These are phyloP conservation scores for Raphanus hybrid DNA, from an alignment of 441 rosid genomes.

Conservation along the genomic window DNA sequence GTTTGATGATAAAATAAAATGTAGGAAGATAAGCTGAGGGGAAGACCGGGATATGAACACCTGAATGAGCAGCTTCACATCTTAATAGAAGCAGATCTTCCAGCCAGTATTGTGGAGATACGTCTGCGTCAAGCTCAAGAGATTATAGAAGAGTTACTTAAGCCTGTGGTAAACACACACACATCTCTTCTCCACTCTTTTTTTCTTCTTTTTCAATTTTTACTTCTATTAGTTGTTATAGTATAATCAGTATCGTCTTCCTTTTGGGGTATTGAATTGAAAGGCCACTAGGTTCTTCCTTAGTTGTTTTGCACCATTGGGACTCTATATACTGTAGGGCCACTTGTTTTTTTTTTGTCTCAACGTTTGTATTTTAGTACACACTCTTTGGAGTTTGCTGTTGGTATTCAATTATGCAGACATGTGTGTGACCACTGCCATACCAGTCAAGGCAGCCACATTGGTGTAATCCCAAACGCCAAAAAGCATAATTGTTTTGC, in stretches of 20 bases:
- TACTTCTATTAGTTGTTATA: neutral
- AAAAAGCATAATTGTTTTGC: conserved; percentile 17
- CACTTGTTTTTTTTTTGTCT: conserved; percentile 27
- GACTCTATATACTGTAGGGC: conserved; percentile 34
- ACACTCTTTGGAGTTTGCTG: conserved; percentile 36
- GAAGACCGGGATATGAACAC: conserved; percentile 96
- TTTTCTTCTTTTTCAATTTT: neutral
- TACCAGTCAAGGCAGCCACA: conserved; percentile 27
- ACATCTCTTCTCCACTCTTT: neutral
- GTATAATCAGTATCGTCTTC: conserved; percentile 15
- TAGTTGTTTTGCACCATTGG: conserved; percentile 20
- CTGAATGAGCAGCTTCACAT: conserved; percentile 96
- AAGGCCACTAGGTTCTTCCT: conserved; percentile 25
- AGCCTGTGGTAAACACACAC: conserved; percentile 78
- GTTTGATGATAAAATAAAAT: conserved; percentile 25
- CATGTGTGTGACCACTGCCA: conserved; percentile 39
- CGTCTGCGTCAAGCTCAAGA: conserved; percentile 97
- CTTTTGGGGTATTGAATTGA: neutral
- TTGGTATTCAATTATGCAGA: conserved; percentile 36
- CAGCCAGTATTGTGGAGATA: conserved; percentile 85
- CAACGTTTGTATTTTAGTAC: conserved; percentile 30
- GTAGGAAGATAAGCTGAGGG: conserved; percentile 94
- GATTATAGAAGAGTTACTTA: conserved; percentile 92
- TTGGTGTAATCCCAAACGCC: conserved; percentile 27
- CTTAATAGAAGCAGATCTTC: conserved; percentile 92